These are phyloP conservation scores for Mycena kentingensis DNA, from an alignment of 768 basidiomycete species.

Conservation along the genomic window DNA sequence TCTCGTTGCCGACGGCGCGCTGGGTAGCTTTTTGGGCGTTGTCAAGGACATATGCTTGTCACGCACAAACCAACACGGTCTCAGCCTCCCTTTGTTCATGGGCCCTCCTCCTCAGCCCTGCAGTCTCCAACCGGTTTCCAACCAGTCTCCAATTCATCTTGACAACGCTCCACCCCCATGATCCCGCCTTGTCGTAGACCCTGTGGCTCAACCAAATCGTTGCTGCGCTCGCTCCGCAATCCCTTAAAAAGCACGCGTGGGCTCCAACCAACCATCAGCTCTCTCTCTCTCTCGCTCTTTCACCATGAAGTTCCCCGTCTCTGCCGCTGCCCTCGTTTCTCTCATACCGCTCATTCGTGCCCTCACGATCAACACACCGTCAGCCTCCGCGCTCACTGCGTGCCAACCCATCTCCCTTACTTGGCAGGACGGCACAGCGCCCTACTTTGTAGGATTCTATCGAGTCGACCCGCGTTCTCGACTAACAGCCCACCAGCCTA, in stretches of 20 bases:
- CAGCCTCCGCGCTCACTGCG: constrained; percentile 32
- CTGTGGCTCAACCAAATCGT: too few species aligned
- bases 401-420: constrained; percentile 60
- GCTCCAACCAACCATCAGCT: too few species aligned
- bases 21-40: constrained; percentile 17
- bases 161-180: too few species aligned
- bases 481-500: constrained; percentile 1
- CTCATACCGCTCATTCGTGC: constrained; percentile 40
- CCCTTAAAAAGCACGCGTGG: too few species aligned
- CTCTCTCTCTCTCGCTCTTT: too few species aligned
- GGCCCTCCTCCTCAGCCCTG: too few species aligned
- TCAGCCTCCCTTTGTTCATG: too few species aligned
- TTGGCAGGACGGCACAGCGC: constrained; percentile 54
- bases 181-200: too few species aligned
- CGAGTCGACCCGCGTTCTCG: constrained; percentile 53
- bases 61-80: not conserved
- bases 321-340: constrained; percentile 38
- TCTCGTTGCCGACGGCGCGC: constrained; percentile 8
- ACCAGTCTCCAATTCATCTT: too few species aligned
- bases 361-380: constrained; percentile 73
- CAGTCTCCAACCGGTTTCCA: too few species aligned
- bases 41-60: not conserved
- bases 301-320: constrained; percentile 43
- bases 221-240: too few species aligned
- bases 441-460: constrained; percentile 61